These are phyloP conservation scores for Coniochaeta sp. DNA, from an alignment of 2,329 filamentous ascomycete genomes.

Conservation along the genomic window DNA sequence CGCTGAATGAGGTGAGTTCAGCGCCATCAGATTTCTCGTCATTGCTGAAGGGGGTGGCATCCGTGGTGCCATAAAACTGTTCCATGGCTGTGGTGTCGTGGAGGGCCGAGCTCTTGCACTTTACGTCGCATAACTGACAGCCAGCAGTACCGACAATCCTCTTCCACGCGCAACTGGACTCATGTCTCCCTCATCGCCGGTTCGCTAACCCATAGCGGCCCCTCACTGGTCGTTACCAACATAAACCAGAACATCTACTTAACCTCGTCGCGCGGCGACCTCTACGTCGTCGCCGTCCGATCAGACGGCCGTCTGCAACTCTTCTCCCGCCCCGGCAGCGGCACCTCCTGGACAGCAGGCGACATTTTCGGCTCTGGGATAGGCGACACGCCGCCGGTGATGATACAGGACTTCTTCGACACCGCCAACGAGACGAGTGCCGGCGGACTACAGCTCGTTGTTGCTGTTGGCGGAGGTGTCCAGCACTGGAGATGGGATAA, in stretches of 20 bases:
- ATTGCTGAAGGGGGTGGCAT: too few species aligned
- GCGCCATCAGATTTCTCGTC: too few species aligned
- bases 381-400: constrained; percentile 7
- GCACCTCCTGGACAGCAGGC: constrained; percentile 5
- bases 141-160: neutral
- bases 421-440: constrained; percentile 7
- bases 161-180: neutral
- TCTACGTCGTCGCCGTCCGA: constrained; percentile 11
- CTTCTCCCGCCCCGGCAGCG: constrained; percentile 9
- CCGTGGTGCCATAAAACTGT: too few species aligned
- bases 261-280: constrained; percentile 3
- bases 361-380: constrained; percentile 9
- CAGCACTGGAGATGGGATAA: constrained; percentile 11
- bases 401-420: constrained; percentile 12
- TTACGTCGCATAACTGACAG: too few species aligned
- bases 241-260: constrained; percentile 8
- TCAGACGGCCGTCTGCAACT: constrained; percentile 10
- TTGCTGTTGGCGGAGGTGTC: constrained; percentile 9
- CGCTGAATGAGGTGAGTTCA: constrained; percentile 10
- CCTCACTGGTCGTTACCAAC: constrained; percentile 12
- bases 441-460: constrained; percentile 9
- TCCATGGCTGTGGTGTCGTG: too few species aligned
- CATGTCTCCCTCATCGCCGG: constrained; percentile 1
- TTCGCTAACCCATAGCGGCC: constrained; percentile 10
- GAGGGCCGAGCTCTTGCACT: too few species aligned